Evolutionary conservation across 495 filamentous ascomycete species (phyloP).

Genomic region (Jackrogersella multiformis): DNA sequence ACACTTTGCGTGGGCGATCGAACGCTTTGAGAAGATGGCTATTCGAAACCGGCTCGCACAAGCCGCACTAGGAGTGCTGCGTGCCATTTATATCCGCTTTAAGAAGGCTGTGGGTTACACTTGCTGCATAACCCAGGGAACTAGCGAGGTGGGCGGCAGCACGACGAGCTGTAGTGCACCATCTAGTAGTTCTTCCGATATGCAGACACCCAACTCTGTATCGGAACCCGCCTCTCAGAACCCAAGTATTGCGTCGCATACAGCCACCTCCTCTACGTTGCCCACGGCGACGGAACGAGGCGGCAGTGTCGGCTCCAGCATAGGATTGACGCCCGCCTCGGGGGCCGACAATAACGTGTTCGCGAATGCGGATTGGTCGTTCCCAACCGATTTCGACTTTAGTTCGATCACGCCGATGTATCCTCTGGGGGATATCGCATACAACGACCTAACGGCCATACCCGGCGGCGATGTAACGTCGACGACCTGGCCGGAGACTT

Average conservation of each 20-base stretch:
- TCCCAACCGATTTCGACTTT: conserved; percentile 58
- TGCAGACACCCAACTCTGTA: conserved; percentile 37
- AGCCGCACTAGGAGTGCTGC: conserved; percentile 61
- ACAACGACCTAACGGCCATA: conserved; percentile 58
- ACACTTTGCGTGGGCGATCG: conserved; percentile 63
- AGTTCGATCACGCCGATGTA: conserved; percentile 61
- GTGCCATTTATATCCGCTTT: conserved; percentile 56
- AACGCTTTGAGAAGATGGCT: conserved; percentile 62
- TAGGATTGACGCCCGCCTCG: conserved; percentile 33
- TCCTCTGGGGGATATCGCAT: conserved; percentile 62
- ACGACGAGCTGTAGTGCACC: conserved; percentile 20
- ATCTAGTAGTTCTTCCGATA: conserved; percentile 28
- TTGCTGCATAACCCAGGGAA: conserved; percentile 7
- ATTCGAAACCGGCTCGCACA: conserved; percentile 61
- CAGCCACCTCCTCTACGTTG: conserved; percentile 3
- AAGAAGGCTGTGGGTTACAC: conserved; percentile 52
- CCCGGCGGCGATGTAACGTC: conserved; percentile 35
- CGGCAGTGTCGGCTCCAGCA: conserved; percentile 28
- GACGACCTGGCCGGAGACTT: conserved; percentile 34
- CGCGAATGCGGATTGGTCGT: conserved; percentile 41
- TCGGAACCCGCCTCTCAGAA: conserved; percentile 33
- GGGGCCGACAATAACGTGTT: conserved; percentile 30
- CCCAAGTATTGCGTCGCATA: conserved; percentile 24
- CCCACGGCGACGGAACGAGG: conserved; percentile 25
- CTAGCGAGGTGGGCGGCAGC: conserved; percentile 22